Conservation (phyloP, 352 stramenopile species). For the Phytophthora vignae region DNA sequence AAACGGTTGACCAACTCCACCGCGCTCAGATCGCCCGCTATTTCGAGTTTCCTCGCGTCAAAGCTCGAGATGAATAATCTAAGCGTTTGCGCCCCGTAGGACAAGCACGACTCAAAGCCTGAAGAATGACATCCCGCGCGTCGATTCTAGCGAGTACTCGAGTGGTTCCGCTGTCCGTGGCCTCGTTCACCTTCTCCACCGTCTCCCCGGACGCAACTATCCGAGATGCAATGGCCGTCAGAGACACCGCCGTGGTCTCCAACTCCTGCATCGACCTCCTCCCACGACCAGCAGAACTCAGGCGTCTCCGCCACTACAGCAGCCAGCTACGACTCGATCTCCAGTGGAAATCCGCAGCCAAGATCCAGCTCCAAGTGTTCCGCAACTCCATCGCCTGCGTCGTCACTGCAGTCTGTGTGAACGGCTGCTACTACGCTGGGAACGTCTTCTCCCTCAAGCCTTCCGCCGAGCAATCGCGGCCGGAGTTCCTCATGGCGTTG, state of each 20-base stretch:
- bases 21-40: not conserved
- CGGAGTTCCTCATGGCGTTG: constrained; percentile 32
- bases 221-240: not conserved
- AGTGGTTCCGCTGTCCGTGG: constrained; percentile 9
- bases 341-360: constrained; percentile 26
- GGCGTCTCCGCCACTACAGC: constrained; percentile 12
- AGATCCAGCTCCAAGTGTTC: constrained; percentile 27
- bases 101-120: not conserved
- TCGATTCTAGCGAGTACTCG: constrained; percentile 21
- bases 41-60: not conserved
- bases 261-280: constrained; percentile 9
- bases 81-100: not conserved
- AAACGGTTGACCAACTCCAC: not conserved
- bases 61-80: not conserved
- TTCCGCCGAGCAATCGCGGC: constrained; percentile 20
- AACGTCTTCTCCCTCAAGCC: constrained; percentile 35
- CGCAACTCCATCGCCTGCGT: constrained; percentile 28
- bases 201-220: constrained; percentile 3
- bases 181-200: constrained; percentile 15
- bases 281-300: constrained; percentile 2
- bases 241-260: constrained; percentile 4
- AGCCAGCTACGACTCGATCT: constrained; percentile 28
- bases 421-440: constrained; percentile 26
- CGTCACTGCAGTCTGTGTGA: constrained; percentile 12
- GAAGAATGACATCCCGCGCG: constrained; percentile 3